Conservation (phyloP, 192 early-diverging fungal genomes). For the Backusella morwellensis region DNA sequence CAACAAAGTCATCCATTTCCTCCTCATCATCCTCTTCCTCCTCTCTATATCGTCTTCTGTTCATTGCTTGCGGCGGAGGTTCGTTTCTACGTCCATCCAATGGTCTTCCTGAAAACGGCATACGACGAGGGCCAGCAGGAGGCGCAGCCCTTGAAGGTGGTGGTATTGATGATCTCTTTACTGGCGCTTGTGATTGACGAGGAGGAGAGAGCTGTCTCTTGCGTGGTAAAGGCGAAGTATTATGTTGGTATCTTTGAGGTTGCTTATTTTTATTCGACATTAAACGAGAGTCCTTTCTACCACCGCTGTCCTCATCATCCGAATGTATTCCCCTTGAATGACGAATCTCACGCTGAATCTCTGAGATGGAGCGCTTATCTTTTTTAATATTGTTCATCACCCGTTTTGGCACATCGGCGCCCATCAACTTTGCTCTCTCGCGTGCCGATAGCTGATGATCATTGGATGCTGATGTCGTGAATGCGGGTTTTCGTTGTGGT, state of each 20-base stretch:
- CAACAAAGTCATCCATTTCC: slow-evolving; percentile 34
- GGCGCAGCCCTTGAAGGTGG: not conserved
- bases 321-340: slow-evolving; percentile 9
- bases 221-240: slow-evolving; percentile 4
- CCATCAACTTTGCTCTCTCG: slow-evolving; percentile 37
- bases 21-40: slow-evolving; percentile 34
- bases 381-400: slow-evolving; percentile 18
- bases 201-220: not conserved
- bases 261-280: not conserved
- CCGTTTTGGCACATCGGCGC: slow-evolving; percentile 16
- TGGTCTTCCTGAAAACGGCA: slow-evolving; percentile 24
- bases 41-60: slow-evolving; percentile 10
- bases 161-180: not conserved
- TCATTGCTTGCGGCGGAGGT: not conserved
- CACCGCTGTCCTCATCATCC: not conserved
- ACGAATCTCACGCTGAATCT: slow-evolving; percentile 29
- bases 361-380: slow-evolving; percentile 29
- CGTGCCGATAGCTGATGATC: not conserved
- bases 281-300: not conserved
- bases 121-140: slow-evolving; percentile 8
- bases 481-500: not conserved
- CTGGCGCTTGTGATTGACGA: not conserved
- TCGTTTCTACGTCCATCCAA: not conserved
- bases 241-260: not conserved
- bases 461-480: not conserved